Base-by-base conservation (phyloP, 192 early-diverging fungal species). In the Dissophora ornata region DNA sequence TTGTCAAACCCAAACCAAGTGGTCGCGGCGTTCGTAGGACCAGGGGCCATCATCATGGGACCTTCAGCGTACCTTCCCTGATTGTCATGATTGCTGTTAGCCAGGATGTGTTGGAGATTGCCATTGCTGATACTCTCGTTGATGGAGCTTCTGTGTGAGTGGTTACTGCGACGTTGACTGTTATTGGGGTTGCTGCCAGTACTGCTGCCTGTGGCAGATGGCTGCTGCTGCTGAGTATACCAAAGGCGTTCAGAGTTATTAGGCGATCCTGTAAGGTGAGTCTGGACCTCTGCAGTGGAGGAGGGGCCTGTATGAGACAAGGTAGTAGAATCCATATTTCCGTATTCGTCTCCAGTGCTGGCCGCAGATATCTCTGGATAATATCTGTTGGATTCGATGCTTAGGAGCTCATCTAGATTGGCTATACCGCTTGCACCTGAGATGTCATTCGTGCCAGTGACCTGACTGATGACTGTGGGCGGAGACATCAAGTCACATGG, bases 361-460 rank as follows among this genome's bases (percentile, higher is more conserved):
- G 26, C 25, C 3, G 46, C 57, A 22, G 50, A 15, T 18, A 42
- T 55, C 8, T 40, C 59, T 15, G 38, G 0, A 11, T 55, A 70
- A 22, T 63, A 71, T 16, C 47, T 46, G 6, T 32, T 13, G 5
- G 60, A 33, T 24, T 64, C 69, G 1, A 71, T 55, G 16, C 53
- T 30, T 30, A 71, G 30, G 18, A 71, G 32, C 45, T 71, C 61
- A 2, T 63, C 69, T 49, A 71, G 46, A 25, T 48, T 61, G 21
- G 49, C 32, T 18, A 69, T 60, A 1, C 42, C 57, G n/a, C 60
- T 63, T 3, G 24, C 34, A 12, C 54, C 54, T 11, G 69, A 57
- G n/a, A 71, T 24, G 25, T 63, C 47, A 6, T 60, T 57, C 1
- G 60, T 57, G 1, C 69, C 61, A 19, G 59, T 57, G 18, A 57